phyloP scores from a whole-genome alignment of 208 protist species.

The Trichomonas gallinae region DNA sequence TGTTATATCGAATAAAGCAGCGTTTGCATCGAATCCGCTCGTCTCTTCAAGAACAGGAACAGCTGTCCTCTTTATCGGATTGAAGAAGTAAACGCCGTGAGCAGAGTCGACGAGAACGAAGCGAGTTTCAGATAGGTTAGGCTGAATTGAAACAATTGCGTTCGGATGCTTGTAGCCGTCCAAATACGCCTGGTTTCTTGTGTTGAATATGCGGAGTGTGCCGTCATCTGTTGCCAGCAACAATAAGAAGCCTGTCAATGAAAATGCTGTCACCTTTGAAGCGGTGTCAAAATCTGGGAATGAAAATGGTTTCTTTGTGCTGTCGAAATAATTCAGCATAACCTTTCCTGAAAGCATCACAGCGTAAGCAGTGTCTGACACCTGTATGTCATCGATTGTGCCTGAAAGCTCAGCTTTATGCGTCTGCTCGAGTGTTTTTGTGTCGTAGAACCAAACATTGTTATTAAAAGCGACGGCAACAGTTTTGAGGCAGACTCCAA shows the following conservation, averaged over 20 bases:
- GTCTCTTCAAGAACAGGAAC: not conserved
- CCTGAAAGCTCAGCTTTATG: not conserved
- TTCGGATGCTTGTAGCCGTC: not conserved
- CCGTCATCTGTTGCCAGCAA: not conserved
- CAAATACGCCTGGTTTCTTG: not conserved
- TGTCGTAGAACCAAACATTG: not conserved
- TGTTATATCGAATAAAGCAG: not conserved
- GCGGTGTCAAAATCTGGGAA: not conserved
- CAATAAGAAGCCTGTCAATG: not conserved
- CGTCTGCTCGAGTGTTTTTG: too few relatives aligned
- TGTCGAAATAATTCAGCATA: not conserved
- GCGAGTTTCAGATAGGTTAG: not conserved
- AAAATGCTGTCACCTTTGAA: not conserved
- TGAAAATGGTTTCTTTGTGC: not conserved
- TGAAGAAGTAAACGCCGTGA: not conserved
- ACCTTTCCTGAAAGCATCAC: not conserved
- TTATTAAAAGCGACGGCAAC: not conserved
- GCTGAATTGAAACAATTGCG: not conserved
- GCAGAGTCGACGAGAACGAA: not conserved
- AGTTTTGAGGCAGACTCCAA: not conserved
- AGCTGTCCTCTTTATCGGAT: not conserved
- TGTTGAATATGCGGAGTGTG: not conserved
- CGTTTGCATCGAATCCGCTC: not conserved
- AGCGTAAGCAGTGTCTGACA: not conserved
- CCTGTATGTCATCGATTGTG: not conserved